Evolutionary conservation across 805 yeast species (phyloP), one percentile per base, ranked within the genome.

Genomic region (Wickerhamiella allomyrinae): DNA sequence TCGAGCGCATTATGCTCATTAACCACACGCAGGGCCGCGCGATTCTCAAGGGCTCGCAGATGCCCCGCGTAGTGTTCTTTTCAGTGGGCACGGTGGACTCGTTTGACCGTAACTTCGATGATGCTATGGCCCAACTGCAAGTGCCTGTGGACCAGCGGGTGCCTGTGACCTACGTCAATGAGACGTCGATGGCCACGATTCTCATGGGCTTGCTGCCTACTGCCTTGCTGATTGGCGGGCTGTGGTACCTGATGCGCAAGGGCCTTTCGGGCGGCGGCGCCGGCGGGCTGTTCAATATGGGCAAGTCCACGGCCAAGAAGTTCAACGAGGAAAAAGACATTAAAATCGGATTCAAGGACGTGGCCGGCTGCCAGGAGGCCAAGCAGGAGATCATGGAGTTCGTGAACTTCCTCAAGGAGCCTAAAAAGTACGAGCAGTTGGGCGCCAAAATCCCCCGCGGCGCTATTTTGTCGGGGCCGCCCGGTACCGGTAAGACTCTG

Each of bases 361-460:
- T 91, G 40, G 98, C 98, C 1, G 99, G 99, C 41, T 82, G 89
- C 69, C 81, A 79, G 47, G 99, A 91, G 64, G 95, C 98, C 9
- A 91, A 91, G 62, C 89, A 79, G 51, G 99, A 91, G 63, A 87
- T 91, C 48, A 84, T 86, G 94, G 99, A 91, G 62, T 91, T 91
- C 69, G 99, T 91, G 41, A 76, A 79, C 52, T 91, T 93, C 59
- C 73, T 91, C 62, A 82, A 89, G 59, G 74, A 85, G 50, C 98
- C 99, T 8, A 69, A 71, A 43, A 84, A 86, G 58, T 91, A 87
- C 62, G 96, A 87, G 60, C 75, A 76, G 46, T 68, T 91, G 44
- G 99, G 99, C 31, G 99, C 97, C 31, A 84, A 86, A 60, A 91
- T 91, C 51, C 99, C 99, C 38, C 76, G 97, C 58, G 99, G 99